Conservation (phyloP, 345 rosid species). For the Anacardium occidentale region DNA sequence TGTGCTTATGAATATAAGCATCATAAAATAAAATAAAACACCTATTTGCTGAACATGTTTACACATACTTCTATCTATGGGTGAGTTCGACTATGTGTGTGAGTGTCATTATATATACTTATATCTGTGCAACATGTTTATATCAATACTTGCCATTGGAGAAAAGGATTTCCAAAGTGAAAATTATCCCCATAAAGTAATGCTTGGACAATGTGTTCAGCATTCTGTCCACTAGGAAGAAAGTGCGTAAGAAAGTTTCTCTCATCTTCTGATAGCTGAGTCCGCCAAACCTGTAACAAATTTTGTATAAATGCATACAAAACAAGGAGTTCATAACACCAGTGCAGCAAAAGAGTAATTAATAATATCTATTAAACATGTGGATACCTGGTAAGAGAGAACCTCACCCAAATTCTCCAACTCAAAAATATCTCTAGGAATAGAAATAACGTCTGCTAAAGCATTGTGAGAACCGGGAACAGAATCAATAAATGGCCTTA, state of each 20-base stretch:
- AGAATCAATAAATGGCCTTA: conserved; percentile 53
- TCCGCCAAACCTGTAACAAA: conserved; percentile 65
- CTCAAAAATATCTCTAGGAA: conserved; percentile 70
- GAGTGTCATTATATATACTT: background rate
- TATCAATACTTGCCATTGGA: conserved; percentile 62
- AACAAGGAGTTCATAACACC: conserved; percentile 6
- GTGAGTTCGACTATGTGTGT: background rate
- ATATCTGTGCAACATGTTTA: background rate
- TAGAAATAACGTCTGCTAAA: conserved; percentile 63
- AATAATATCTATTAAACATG: conserved; percentile 15
- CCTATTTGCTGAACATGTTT: background rate
- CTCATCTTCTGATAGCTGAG: conserved; percentile 66
- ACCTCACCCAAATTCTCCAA: conserved; percentile 63
- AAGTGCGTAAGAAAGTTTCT: conserved; percentile 64
- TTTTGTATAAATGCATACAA: conserved; percentile 16
- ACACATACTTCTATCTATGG: background rate
- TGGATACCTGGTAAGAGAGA: conserved; percentile 71
- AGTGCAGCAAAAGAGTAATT: conserved; percentile 9
- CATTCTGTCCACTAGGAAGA: conserved; percentile 66
- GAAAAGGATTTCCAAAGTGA: conserved; percentile 78
- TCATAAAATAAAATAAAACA: background rate
- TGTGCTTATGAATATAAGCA: background rate
- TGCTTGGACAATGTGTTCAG: conserved; percentile 51
- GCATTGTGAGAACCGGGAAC: conserved; percentile 35
- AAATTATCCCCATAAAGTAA: conserved; percentile 76